These are phyloP conservation scores for Triticum timopheevii DNA, from an alignment of 176 grass and related monocot genomes.

Conservation along the genomic window DNA sequence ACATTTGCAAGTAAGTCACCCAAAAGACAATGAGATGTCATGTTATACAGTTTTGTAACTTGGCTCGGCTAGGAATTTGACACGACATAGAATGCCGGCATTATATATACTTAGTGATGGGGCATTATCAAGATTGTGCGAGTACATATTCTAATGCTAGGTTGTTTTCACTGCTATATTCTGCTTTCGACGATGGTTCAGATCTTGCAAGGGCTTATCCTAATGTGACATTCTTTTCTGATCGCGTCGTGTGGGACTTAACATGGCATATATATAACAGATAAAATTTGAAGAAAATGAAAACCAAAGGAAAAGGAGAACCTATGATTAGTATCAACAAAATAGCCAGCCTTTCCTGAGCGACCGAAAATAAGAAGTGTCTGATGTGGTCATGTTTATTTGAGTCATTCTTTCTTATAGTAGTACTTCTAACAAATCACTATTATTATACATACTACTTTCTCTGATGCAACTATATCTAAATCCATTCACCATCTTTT, in stretches of 20 bases:
- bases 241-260: not conserved
- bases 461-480: not conserved
- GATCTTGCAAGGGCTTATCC: slow-evolving; percentile 8
- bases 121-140: slow-evolving; percentile 23
- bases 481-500: not conserved
- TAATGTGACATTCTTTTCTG: slow-evolving; percentile 20
- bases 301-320: not conserved
- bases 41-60: slow-evolving; percentile 28
- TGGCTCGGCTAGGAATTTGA: slow-evolving; percentile 26
- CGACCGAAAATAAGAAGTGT: slow-evolving; percentile 1
- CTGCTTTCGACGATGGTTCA: not conserved
- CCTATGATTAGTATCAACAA: not conserved
- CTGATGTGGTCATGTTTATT: slow-evolving; percentile 1
- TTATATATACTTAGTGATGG: slow-evolving; percentile 26
- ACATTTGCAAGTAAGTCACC: slow-evolving; percentile 32
- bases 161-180: slow-evolving; percentile 33
- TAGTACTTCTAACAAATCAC: not conserved
- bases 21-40: slow-evolving; percentile 40
- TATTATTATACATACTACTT: not conserved
- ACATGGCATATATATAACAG: not conserved
- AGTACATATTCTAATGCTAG: slow-evolving; percentile 29
- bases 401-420: not conserved
- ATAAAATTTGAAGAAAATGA: not conserved
- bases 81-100: not conserved
- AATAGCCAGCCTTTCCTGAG: not conserved